Percentiles rank a stretch among this genome's conserved stretches.
Conservation (phyloP, 768 basidiomycete species). For the Favolaschia claudopus region DNA sequence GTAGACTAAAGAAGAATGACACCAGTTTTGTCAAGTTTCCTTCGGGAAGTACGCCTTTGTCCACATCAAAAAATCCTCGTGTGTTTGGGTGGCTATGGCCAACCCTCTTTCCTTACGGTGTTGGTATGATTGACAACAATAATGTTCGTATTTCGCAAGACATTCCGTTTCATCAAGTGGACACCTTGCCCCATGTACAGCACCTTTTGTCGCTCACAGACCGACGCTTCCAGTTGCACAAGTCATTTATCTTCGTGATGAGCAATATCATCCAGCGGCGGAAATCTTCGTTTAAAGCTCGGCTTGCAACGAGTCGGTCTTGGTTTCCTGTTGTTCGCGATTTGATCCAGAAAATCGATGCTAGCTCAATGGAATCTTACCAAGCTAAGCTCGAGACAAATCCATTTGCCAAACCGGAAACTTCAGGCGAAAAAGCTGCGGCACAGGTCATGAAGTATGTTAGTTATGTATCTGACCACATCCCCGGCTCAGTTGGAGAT, state of each 20-base stretch:
- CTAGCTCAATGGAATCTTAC: not conserved
- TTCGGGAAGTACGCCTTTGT: constrained; percentile 9
- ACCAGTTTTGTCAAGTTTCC: no score
- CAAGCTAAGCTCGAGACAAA: constrained; percentile 7
- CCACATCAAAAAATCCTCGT: constrained; percentile 15
- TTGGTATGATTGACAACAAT: constrained; percentile 21
- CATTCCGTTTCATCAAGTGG: constrained; percentile 1
- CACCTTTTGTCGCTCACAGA: constrained; percentile 5
- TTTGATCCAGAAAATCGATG: not conserved
- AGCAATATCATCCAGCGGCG: constrained; percentile 6
- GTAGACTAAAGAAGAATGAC: not conserved
- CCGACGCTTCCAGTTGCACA: constrained; percentile 10
- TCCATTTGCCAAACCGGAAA: constrained; percentile 19
- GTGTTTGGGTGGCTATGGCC: constrained; percentile 22
- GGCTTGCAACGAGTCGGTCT: constrained; percentile 1
- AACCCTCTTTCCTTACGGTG: no score
- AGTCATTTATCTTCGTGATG: no score
- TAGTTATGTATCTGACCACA: constrained; percentile 14
- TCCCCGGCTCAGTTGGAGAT: constrained; percentile 22
- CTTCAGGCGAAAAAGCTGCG: constrained; percentile 17
- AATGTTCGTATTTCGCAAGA: not conserved
- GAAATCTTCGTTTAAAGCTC: constrained; percentile 6
- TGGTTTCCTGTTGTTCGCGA: constrained; percentile 7
- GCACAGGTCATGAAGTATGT: constrained; percentile 13
- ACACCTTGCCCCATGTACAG: not conserved